Conservation (phyloP, 2,329 filamentous ascomycete species). For the Drechslerella dactyloides region DNA sequence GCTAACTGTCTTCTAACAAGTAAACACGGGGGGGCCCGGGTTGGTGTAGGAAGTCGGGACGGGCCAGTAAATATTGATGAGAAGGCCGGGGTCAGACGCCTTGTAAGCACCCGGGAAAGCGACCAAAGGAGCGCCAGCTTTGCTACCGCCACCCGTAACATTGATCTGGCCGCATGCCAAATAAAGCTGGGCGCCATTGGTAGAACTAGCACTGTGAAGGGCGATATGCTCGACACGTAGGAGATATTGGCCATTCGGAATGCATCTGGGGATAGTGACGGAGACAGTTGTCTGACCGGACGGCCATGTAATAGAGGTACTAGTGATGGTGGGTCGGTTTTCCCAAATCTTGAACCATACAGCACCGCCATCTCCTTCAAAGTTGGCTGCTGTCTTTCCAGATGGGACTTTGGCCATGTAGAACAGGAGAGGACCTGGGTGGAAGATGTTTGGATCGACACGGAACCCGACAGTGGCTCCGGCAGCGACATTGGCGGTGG, state of each 20-base stretch:
- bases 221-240: constrained; percentile 62
- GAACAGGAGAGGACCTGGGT: constrained; percentile 60
- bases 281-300: constrained; percentile 54
- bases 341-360: constrained; percentile 59
- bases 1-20: constrained; percentile 12
- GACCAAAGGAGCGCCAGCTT: constrained; percentile 58
- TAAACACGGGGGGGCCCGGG: constrained; percentile 58
- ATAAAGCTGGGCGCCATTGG: constrained; percentile 60
- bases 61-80: constrained; percentile 54
- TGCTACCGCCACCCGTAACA: constrained; percentile 58
- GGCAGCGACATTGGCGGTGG: constrained; percentile 58
- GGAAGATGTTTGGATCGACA: constrained; percentile 56
- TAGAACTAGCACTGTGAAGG: constrained; percentile 59
- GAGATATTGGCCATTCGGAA: constrained; percentile 61
- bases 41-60: constrained; percentile 57
- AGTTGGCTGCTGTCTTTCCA: constrained; percentile 55
- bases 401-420: constrained; percentile 59
- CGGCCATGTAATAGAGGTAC: constrained; percentile 52
- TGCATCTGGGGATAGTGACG: constrained; percentile 58
- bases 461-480: constrained; percentile 57
- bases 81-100: constrained; percentile 51
- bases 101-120: constrained; percentile 59
- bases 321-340: constrained; percentile 55
- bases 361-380: constrained; percentile 58
- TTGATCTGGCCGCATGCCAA: constrained; percentile 61